Percentiles rank a stretch among this genome's conserved stretches.
phyloP scores from a whole-genome alignment of 1,139 yeast genomes.

The Pneumocystis jirovecii region DNA sequence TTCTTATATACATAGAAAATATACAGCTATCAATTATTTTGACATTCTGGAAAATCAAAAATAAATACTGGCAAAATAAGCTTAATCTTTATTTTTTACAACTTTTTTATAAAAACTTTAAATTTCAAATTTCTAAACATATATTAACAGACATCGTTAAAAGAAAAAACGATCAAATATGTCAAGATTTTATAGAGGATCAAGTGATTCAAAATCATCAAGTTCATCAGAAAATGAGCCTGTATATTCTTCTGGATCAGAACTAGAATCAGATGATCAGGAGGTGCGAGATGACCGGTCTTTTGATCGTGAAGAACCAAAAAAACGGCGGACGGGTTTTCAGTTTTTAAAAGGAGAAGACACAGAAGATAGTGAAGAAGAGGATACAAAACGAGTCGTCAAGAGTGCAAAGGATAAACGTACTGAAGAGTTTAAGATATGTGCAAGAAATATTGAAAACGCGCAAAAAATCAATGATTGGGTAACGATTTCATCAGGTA shows the following conservation, averaged over 20 bases:
- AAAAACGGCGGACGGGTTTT: constrained; percentile 24
- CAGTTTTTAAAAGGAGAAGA: constrained; percentile 24
- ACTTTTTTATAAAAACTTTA: neutral
- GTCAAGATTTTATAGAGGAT: constrained; percentile 68
- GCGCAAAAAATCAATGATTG: constrained; percentile 65
- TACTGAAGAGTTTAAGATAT: constrained; percentile 65
- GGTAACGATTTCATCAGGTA: constrained; percentile 43
- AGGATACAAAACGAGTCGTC: constrained; percentile 65
- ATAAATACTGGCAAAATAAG: neutral
- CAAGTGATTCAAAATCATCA: constrained; percentile 32
- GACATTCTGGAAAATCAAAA: neutral
- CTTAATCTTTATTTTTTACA: neutral
- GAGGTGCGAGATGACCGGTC: constrained; percentile 10
- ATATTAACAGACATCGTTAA: neutral
- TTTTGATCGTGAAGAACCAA: constrained; percentile 13
- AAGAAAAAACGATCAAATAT: constrained; percentile 22
- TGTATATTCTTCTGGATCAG: constrained; percentile 27
- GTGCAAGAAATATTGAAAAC: constrained; percentile 54
- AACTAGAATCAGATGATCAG: constrained; percentile 10
- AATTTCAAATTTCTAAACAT: neutral
- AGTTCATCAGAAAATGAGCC: constrained; percentile 39
- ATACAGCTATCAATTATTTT: neutral
- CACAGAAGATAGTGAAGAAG: constrained; percentile 40
- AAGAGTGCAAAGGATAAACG: constrained; percentile 88
- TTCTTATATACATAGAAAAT: neutral